Evolutionary conservation across 768 basidiomycete species (phyloP).

Genomic region (Macrocybe gigantea): DNA sequence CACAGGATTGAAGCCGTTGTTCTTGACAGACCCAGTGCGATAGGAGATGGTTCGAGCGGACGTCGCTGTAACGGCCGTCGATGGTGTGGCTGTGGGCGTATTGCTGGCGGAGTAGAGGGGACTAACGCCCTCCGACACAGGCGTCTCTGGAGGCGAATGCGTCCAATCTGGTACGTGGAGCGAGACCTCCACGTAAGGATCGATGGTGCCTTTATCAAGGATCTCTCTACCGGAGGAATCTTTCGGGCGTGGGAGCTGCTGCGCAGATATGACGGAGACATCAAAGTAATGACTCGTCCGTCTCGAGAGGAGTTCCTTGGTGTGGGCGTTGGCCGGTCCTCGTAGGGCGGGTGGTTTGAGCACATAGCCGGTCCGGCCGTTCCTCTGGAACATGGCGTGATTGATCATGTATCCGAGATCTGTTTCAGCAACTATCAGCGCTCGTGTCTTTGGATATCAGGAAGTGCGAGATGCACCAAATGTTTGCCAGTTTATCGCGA

Average conservation of each 20-base stretch:
- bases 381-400: conserved; percentile 1
- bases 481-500: conserved; percentile 83
- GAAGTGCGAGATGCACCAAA: not conserved
- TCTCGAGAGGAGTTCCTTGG: conserved; percentile 56
- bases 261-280: conserved; percentile 42
- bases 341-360: not conserved
- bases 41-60: conserved; percentile 42
- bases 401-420: not conserved
- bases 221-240: conserved; percentile 66
- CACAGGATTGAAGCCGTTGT: conserved; percentile 91
- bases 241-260: conserved; percentile 80
- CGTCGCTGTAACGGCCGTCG: conserved; percentile 13
- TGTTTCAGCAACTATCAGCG: not conserved
- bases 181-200: conserved; percentile 69
- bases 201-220: conserved; percentile 46
- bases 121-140: not conserved
- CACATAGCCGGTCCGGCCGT: not conserved
- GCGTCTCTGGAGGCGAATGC: conserved; percentile 17
- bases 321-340: conserved; percentile 11
- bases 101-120: not conserved
- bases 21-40: conserved; percentile 67
- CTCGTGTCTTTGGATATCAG: not conserved
- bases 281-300: conserved; percentile 60
- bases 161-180: conserved; percentile 77
- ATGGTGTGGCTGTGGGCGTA: conserved; percentile 2